Evolutionary conservation across 2,329 filamentous ascomycete genomes (phyloP).

Genomic region (Penicillium sp.): DNA sequence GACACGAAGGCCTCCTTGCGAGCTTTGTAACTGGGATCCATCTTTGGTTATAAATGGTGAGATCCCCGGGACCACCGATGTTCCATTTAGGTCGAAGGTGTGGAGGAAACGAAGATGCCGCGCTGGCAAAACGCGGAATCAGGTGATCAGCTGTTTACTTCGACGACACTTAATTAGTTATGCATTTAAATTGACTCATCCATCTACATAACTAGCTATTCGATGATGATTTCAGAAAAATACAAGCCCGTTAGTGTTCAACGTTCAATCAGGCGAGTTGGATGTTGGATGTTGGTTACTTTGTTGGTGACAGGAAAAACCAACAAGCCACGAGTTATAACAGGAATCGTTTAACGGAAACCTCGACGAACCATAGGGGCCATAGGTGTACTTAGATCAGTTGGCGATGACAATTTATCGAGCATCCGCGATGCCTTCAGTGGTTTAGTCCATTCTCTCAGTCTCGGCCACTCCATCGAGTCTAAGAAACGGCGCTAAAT

Average conservation of each 20-base stretch:
- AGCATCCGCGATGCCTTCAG: neutral
- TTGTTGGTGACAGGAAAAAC: neutral
- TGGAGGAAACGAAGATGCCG: constrained; percentile 1
- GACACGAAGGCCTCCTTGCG: constrained; percentile 95
- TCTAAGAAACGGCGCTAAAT: neutral
- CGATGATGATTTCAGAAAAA: neutral
- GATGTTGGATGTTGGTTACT: neutral
- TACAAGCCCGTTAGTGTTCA: neutral
- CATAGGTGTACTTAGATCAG: neutral
- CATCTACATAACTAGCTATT: too few relatives aligned
- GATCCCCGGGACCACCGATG: neutral
- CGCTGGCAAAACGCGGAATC: constrained; percentile 9
- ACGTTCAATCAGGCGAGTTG: neutral
- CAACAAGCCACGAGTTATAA: neutral
- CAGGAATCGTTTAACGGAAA: neutral
- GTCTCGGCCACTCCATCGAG: neutral
- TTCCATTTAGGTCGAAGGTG: neutral
- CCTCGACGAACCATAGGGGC: too few relatives aligned
- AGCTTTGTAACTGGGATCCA: constrained; percentile 67
- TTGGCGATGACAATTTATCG: neutral
- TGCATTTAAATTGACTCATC: neutral
- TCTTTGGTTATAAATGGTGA: constrained; percentile 11
- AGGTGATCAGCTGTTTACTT: constrained; percentile 7
- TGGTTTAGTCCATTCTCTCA: neutral
- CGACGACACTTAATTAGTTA: neutral